A percentile compares a stretch with the other conserved stretches of the same genome.
phyloP scores from a whole-genome alignment of 306 rosid genomes.

The Abrus precatorius region DNA sequence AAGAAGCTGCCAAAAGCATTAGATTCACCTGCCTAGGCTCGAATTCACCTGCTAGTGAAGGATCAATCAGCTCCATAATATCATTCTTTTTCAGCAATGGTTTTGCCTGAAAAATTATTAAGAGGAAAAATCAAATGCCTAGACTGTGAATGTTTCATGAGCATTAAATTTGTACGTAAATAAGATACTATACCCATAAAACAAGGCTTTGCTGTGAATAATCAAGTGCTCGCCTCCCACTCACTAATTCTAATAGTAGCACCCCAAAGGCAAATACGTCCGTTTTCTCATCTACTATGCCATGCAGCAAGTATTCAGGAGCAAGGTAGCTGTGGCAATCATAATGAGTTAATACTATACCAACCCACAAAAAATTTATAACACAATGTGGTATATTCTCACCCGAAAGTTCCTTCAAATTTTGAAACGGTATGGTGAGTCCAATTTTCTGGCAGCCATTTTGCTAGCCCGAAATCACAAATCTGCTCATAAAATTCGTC shows the following conservation, averaged over 20 bases:
- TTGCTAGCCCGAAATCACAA: slow-evolving; percentile 98
- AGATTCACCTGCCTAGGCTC: slow-evolving; percentile 68
- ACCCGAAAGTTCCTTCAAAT: slow-evolving; percentile 99
- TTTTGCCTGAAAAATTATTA: slow-evolving; percentile 66
- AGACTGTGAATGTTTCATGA: not conserved
- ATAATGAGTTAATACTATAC: slow-evolving; percentile 11
- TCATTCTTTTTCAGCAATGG: slow-evolving; percentile 83
- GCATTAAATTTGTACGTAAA: not conserved
- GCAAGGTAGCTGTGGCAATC: slow-evolving; percentile 78
- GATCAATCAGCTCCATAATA: slow-evolving; percentile 69
- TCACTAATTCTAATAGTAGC: slow-evolving; percentile 81
- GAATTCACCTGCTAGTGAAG: slow-evolving; percentile 63
- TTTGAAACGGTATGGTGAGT: slow-evolving; percentile 87
- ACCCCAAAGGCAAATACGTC: slow-evolving; percentile 96
- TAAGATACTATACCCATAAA: slow-evolving; percentile 74
- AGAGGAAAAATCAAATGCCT: not conserved
- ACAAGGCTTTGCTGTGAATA: slow-evolving; percentile 97
- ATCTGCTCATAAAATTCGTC: slow-evolving; percentile 54
- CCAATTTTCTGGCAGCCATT: slow-evolving; percentile 97
- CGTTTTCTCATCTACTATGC: slow-evolving; percentile 96
- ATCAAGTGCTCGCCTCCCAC: slow-evolving; percentile 94
- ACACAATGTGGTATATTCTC: slow-evolving; percentile 1
- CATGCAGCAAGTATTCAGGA: slow-evolving; percentile 91
- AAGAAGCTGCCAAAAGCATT: slow-evolving; percentile 78
- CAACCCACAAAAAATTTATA: not conserved